Evolutionary conservation across 2,329 filamentous ascomycete species (phyloP).

Genomic region (Sclerotinia subarctica): DNA sequence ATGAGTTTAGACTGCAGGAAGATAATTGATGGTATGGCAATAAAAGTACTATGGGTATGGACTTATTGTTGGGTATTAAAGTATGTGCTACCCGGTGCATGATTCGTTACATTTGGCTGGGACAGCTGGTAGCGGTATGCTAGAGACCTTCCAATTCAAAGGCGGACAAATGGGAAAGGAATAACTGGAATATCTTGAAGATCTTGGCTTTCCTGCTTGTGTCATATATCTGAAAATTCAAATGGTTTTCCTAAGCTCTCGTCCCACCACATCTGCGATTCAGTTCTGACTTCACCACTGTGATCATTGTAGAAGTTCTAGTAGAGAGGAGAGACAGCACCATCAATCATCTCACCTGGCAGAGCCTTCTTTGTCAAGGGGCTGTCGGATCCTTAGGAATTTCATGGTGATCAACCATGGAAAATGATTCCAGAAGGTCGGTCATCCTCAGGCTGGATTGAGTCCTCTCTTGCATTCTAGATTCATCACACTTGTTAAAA

Average conservation of each 20-base stretch:
- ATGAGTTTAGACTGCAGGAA: background rate
- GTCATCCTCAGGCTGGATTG: background rate
- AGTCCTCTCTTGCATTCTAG: no score
- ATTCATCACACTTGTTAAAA: no score
- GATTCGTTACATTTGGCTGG: background rate
- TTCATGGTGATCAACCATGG: background rate
- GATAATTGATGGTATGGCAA: background rate
- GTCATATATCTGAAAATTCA: background rate
- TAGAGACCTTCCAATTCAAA: background rate
- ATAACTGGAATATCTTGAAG: background rate
- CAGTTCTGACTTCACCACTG: background rate
- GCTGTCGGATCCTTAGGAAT: background rate
- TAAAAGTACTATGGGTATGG: no score
- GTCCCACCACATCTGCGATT: background rate
- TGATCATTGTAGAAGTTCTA: background rate
- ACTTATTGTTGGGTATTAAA: background rate
- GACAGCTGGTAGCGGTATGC: background rate
- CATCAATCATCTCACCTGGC: no score
- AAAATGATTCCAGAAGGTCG: background rate
- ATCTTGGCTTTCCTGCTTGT: no score
- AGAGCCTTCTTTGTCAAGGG: background rate
- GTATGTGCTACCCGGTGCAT: background rate
- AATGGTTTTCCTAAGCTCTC: background rate
- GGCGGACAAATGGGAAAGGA: no score
- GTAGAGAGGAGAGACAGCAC: no score